Percentiles rank a stretch among this genome's conserved stretches.
Conservation (phyloP, 495 filamentous ascomycete species). For the Aspergillus saccharolyticus region DNA sequence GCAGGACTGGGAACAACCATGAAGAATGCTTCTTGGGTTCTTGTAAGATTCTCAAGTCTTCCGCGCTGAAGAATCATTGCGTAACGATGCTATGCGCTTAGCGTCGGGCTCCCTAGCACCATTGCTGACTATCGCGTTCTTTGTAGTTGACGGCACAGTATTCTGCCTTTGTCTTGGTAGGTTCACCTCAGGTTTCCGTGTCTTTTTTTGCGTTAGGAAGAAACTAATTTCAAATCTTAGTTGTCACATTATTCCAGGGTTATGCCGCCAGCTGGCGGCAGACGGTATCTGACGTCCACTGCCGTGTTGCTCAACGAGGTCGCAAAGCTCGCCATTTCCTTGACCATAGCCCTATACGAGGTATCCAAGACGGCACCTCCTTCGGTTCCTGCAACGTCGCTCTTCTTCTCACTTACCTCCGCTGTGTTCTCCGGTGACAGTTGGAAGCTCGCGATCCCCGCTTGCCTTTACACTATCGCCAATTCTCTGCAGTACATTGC, state of each 20-base stretch:
- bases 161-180: conserved; percentile 39
- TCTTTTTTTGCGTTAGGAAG: neutral
- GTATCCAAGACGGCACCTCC: conserved; percentile 69
- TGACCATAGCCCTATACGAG: conserved; percentile 84
- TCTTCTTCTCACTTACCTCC: conserved; percentile 72
- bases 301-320: conserved; percentile 93
- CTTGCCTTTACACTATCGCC: conserved; percentile 80
- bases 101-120: neutral
- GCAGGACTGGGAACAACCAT: conserved; percentile 59
- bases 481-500: conserved; percentile 91
- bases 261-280: conserved; percentile 77
- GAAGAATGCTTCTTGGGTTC: conserved; percentile 73
- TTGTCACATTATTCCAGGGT: conserved; percentile 89
- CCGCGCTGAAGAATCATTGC: neutral
- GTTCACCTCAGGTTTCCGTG: no score
- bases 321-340: conserved; percentile 78
- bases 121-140: conserved; percentile 18
- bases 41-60: conserved; percentile 48
- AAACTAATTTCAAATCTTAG: conserved; percentile 35
- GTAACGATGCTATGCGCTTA: neutral
- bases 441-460: conserved; percentile 93
- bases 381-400: conserved; percentile 69
- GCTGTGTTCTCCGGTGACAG: conserved; percentile 87
- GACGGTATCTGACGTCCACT: conserved; percentile 87
- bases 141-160: conserved; percentile 38